Percentiles rank a stretch among this genome's conserved stretches.
These are phyloP conservation scores for Aspergillus carlsbadensis DNA, from an alignment of 495 filamentous ascomycete genomes.

Conservation along the genomic window DNA sequence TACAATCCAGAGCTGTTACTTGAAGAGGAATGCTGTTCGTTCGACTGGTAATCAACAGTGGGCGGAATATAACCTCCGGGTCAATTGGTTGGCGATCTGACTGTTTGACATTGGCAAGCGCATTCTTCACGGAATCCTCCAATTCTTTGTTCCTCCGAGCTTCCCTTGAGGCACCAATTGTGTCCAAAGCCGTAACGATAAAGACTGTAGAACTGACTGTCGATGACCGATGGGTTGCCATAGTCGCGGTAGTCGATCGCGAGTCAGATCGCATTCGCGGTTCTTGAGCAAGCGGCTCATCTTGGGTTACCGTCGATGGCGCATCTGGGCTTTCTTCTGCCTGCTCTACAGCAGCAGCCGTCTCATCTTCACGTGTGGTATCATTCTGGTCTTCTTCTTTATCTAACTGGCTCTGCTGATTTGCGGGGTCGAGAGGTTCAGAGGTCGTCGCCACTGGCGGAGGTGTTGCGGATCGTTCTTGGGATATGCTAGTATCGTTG, in stretches of 20 bases:
- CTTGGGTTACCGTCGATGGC: slow-evolving; percentile 15
- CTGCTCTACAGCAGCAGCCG: not conserved
- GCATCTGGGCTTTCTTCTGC: not conserved
- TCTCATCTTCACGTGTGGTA: not conserved
- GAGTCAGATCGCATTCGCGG: slow-evolving; percentile 55
- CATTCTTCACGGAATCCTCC: slow-evolving; percentile 74
- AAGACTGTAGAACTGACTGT: slow-evolving; percentile 92
- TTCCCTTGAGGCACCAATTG: slow-evolving; percentile 85
- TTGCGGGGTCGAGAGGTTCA: slow-evolving; percentile 20
- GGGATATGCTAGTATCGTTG: slow-evolving; percentile 14
- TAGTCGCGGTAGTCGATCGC: slow-evolving; percentile 54
- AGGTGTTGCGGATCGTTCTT: slow-evolving; percentile 21
- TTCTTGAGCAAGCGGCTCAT: slow-evolving; percentile 31
- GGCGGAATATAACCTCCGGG: slow-evolving; percentile 88
- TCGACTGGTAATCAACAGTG: slow-evolving; percentile 83
- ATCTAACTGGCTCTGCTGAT: slow-evolving; percentile 18
- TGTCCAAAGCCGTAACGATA: slow-evolving; percentile 86
- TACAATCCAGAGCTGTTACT: slow-evolving; percentile 92
- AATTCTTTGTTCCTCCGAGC: slow-evolving; percentile 77
- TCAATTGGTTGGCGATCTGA: slow-evolving; percentile 67
- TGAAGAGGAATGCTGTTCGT: slow-evolving; percentile 77
- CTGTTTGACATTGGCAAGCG: slow-evolving; percentile 78
- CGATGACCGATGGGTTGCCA: slow-evolving; percentile 49
- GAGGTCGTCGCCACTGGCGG: slow-evolving; percentile 15
- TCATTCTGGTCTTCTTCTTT: slow-evolving; percentile 7